Evolutionary conservation across 768 basidiomycete genomes (phyloP).

Genomic region (Boletus sp.): DNA sequence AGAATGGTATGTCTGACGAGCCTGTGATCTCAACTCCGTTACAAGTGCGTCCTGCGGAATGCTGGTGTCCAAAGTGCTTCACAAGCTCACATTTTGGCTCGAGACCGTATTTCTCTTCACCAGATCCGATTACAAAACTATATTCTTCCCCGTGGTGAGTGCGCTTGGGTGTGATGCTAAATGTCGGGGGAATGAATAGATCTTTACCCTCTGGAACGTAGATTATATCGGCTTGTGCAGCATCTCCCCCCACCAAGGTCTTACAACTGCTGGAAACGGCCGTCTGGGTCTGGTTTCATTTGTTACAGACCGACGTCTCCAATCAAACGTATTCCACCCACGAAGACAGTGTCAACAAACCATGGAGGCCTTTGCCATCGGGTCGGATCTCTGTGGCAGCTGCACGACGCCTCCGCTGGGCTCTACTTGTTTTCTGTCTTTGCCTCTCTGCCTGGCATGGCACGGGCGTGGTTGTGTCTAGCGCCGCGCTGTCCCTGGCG

Average conservation of each 20-base stretch:
- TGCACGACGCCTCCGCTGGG: constrained; percentile 32
- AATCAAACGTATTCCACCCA: constrained; percentile 27
- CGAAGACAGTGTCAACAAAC: constrained; percentile 35
- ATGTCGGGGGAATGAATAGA: neutral
- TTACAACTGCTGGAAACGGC: constrained; percentile 1
- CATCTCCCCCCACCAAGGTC: neutral
- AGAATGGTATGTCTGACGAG: neutral
- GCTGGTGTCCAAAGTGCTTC: neutral
- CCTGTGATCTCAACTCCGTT: neutral
- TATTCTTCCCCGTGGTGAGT: constrained; percentile 34
- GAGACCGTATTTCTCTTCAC: constrained; percentile 35
- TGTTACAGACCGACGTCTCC: constrained; percentile 33
- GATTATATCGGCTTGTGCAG: constrained; percentile 9
- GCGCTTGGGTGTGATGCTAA: neutral
- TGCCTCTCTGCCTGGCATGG: constrained; percentile 21
- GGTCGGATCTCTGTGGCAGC: constrained; percentile 25
- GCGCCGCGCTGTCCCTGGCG: constrained; percentile 20
- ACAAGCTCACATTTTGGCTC: constrained; percentile 12
- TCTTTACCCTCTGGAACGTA: neutral
- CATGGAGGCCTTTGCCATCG: constrained; percentile 38
- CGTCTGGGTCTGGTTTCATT: constrained; percentile 32
- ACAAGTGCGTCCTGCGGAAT: neutral
- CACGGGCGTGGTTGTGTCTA: constrained; percentile 16
- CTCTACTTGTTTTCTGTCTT: constrained; percentile 28
- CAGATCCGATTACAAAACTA: constrained; percentile 34